A percentile compares a stretch with the other conserved stretches of the same genome.
These are phyloP conservation scores for Coemansia umbellata DNA, from an alignment of 192 early-diverging fungal genomes.

Conservation along the genomic window DNA sequence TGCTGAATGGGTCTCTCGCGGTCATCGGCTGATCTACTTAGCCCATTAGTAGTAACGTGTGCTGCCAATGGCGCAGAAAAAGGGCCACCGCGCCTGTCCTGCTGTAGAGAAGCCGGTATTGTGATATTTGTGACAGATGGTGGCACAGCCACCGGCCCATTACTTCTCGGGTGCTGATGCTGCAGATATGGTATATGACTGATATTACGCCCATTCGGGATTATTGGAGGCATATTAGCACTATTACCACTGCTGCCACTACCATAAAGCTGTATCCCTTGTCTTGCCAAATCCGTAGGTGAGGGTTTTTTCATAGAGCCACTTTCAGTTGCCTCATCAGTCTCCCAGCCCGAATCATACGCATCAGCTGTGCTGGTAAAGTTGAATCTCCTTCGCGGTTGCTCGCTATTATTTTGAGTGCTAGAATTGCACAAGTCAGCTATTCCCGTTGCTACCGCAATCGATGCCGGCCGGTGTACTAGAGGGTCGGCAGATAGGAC, in stretches of 20 bases:
- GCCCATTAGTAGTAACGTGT: not conserved
- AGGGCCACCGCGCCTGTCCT: slow-evolving; percentile 7
- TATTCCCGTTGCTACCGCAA: slow-evolving; percentile 26
- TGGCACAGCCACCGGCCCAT: not conserved
- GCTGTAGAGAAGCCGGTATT: slow-evolving; percentile 18
- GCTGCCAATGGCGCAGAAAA: slow-evolving; percentile 31
- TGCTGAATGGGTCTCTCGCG: not conserved
- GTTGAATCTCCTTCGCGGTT: not conserved
- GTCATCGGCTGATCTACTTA: not conserved
- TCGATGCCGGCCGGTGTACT: slow-evolving; percentile 21
- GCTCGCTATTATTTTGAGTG: not conserved
- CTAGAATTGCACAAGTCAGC: not conserved
- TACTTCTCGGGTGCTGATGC: not conserved
- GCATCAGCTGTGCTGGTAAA: not conserved
- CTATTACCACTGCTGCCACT: too few relatives aligned
- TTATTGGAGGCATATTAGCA: too few relatives aligned
- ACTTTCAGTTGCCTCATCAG: slow-evolving; percentile 28
- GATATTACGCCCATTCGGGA: not conserved
- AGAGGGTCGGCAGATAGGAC: slow-evolving; percentile 1
- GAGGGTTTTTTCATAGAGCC: not conserved
- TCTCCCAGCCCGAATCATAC: slow-evolving; percentile 49
- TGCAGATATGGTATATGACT: not conserved
- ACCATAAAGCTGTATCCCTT: too few relatives aligned
- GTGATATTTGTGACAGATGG: slow-evolving; percentile 12
- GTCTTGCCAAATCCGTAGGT: too few relatives aligned